A percentile compares a stretch with the other conserved stretches of the same genome.
These are phyloP conservation scores for Candida oleophila DNA, from an alignment of 805 yeast species.

Conservation along the genomic window DNA sequence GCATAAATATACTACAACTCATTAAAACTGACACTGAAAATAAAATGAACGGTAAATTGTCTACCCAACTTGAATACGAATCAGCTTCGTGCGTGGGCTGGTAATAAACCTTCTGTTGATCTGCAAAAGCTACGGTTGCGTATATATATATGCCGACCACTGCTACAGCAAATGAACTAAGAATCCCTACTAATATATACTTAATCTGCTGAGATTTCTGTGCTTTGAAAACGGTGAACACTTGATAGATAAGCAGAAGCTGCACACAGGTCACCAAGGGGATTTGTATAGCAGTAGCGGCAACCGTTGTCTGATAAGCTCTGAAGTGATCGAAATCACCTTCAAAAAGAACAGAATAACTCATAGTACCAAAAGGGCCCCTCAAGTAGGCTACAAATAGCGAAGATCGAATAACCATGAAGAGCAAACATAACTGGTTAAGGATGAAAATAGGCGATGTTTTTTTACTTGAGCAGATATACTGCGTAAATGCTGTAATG, in stretches of 20 bases:
- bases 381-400: slow-evolving; percentile 55
- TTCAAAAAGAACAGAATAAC: slow-evolving; percentile 39
- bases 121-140: slow-evolving; percentile 35
- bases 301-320: slow-evolving; percentile 53
- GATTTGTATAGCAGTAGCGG: slow-evolving; percentile 59
- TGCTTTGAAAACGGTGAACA: slow-evolving; percentile 65
- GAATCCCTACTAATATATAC: slow-evolving; percentile 31
- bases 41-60: slow-evolving; percentile 55
- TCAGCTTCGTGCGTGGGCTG: neutral
- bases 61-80: slow-evolving; percentile 29
- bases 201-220: slow-evolving; percentile 49
- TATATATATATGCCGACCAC: slow-evolving; percentile 59
- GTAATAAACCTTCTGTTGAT: slow-evolving; percentile 10
- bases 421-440: slow-evolving; percentile 59
- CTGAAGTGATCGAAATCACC: slow-evolving; percentile 15
- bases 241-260: slow-evolving; percentile 67
- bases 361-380: slow-evolving; percentile 50
- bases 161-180: slow-evolving; percentile 48
- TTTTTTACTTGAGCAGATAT: slow-evolving; percentile 38
- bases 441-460: slow-evolving; percentile 71
- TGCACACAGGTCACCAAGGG: slow-evolving; percentile 62
- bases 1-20: slow-evolving; percentile 56
- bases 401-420: slow-evolving; percentile 59
- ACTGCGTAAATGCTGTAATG: slow-evolving; percentile 12
- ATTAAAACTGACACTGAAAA: slow-evolving; percentile 69